These are phyloP conservation scores for Clarireedia monteithiana DNA, from an alignment of 2,329 filamentous ascomycete species.

Conservation along the genomic window DNA sequence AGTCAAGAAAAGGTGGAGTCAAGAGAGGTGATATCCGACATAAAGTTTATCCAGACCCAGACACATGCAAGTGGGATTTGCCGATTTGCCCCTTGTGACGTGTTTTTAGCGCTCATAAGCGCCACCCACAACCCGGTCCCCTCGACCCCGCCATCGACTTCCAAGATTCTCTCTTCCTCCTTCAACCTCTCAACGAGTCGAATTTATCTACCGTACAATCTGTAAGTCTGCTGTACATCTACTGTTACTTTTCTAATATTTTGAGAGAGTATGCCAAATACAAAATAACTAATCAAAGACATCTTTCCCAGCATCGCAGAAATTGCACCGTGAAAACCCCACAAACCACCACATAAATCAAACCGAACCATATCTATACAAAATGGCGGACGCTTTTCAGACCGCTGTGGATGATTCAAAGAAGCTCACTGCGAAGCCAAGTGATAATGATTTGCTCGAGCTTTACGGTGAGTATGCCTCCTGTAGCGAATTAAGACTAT, in stretches of 20 bases:
- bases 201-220: background rate
- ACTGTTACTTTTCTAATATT: too few species aligned
- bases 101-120: background rate
- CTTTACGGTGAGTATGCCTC: constrained; percentile 19
- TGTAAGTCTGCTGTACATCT: background rate
- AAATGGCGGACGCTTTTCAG: constrained; percentile 35
- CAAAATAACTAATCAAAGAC: background rate
- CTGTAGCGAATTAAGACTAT: background rate
- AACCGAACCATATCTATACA: background rate
- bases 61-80: too few species aligned
- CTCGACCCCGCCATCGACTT: background rate
- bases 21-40: too few species aligned
- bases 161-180: background rate
- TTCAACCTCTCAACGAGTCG: background rate
- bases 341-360: background rate
- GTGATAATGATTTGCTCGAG: constrained; percentile 54
- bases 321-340: background rate
- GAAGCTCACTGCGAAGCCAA: constrained; percentile 59
- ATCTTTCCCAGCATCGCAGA: background rate
- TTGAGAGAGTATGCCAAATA: too few species aligned
- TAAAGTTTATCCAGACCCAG: background rate
- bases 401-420: constrained; percentile 55
- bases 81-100: background rate
- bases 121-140: background rate
- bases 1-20: background rate